A percentile compares a stretch with the other conserved stretches of the same genome.
phyloP scores from a whole-genome alignment of 257 asterid species.

The Nemophila menziesii region DNA sequence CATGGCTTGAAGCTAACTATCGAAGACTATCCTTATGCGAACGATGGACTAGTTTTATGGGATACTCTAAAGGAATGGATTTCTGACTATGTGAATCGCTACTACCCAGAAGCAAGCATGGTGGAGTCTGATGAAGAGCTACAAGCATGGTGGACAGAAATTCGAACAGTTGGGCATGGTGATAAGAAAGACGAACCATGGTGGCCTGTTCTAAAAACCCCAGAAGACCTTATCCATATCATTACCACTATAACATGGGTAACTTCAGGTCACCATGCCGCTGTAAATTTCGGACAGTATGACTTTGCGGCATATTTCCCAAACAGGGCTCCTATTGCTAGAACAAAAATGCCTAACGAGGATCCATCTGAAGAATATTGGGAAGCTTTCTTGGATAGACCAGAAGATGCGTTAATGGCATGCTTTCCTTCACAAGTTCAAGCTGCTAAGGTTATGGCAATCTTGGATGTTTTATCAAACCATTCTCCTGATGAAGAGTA shows the following conservation, averaged over 20 bases:
- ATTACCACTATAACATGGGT: conserved; percentile 63
- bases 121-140: conserved; percentile 47
- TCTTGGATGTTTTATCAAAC: conserved; percentile 50
- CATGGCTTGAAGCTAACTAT: conserved; percentile 59
- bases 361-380: conserved; percentile 32
- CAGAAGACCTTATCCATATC: conserved; percentile 33
- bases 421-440: conserved; percentile 62
- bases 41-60: conserved; percentile 67
- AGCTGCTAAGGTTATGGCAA: conserved; percentile 37
- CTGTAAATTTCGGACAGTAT: conserved; percentile 73
- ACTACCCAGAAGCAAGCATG: conserved; percentile 26
- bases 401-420: conserved; percentile 39
- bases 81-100: conserved; percentile 41
- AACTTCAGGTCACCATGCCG: conserved; percentile 71
- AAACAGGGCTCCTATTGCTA: conserved; percentile 55
- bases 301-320: conserved; percentile 59
- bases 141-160: conserved; percentile 75
- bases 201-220: conserved; percentile 61
- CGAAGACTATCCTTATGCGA: conserved; percentile 74
- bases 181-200: conserved; percentile 67
- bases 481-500: conserved; percentile 90
- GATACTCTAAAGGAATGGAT: conserved; percentile 62
- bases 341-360: conserved; percentile 50
- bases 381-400: conserved; percentile 34
- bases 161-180: conserved; percentile 46